phyloP scores from a whole-genome alignment of 495 filamentous ascomycete genomes.

The Penicillium steckii region DNA sequence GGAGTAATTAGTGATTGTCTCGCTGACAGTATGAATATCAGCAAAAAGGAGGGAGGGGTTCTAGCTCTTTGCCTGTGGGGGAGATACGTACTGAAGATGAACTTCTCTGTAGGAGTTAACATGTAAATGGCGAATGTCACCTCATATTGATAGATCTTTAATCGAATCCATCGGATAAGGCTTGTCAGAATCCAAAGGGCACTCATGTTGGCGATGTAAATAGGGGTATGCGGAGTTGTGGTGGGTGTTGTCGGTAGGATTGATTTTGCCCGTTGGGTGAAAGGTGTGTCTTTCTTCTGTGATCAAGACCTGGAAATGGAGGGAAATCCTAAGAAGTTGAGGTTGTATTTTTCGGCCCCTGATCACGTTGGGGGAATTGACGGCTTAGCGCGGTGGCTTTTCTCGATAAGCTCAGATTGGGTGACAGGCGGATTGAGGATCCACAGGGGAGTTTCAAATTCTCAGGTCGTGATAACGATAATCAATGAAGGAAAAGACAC shows the following conservation, averaged over 20 bases:
- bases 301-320: background rate
- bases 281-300: too few species aligned
- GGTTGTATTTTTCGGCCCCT: background rate
- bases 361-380: background rate
- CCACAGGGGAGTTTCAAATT: too few species aligned
- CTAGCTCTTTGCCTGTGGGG: background rate
- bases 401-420: background rate
- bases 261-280: background rate
- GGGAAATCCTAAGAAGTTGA: background rate
- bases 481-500: background rate
- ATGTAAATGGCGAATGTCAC: conserved; percentile 85
- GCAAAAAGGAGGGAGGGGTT: background rate
- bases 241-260: too few species aligned
- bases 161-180: conserved; percentile 63
- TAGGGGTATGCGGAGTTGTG: too few species aligned
- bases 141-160: conserved; percentile 85
- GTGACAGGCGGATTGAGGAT: background rate
- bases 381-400: background rate
- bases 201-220: background rate
- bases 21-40: background rate
- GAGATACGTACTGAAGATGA: conserved; percentile 72
- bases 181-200: conserved; percentile 39
- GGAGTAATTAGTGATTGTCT: background rate
- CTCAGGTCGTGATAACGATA: background rate
- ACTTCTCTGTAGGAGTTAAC: conserved; percentile 79